These are phyloP conservation scores for Starmerella bombi DNA, from an alignment of 805 yeast species.

Conservation along the genomic window DNA sequence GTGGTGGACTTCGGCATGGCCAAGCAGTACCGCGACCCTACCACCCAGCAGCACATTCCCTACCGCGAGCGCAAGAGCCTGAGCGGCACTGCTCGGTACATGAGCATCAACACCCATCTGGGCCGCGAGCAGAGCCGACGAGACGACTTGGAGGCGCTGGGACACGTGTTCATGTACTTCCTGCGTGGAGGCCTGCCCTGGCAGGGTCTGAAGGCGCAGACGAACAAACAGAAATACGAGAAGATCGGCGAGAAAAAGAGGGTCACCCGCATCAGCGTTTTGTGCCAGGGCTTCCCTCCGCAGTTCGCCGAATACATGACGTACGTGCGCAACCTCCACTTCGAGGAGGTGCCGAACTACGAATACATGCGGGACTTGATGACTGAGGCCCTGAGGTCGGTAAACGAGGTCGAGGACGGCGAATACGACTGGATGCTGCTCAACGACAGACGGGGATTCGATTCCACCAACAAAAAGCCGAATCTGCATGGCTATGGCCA, in stretches of 20 bases:
- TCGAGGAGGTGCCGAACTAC: conserved; percentile 92
- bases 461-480: conserved; percentile 79
- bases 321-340: conserved; percentile 73
- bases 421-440: conserved; percentile 97
- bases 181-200: conserved; percentile 94
- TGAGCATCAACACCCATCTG: conserved; percentile 85
- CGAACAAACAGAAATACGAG: conserved; percentile 82
- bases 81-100: conserved; percentile 96
- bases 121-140: conserved; percentile 95
- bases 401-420: conserved; percentile 64
- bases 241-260: conserved; percentile 65
- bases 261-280: conserved; percentile 80
- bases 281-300: conserved; percentile 78
- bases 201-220: conserved; percentile 96
- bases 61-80: conserved; percentile 91
- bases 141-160: conserved; percentile 90
- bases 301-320: conserved; percentile 88
- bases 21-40: conserved; percentile 85
- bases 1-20: conserved; percentile 92
- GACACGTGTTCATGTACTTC: conserved; percentile 86
- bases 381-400: conserved; percentile 61
- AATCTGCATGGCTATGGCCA: conserved; percentile 93
- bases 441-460: conserved; percentile 95
- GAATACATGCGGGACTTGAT: conserved; percentile 68
- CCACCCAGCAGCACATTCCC: conserved; percentile 88